A percentile compares a stretch with the other conserved stretches of the same genome.
Conservation (phyloP, 1,284 basidiomycete species). For the Bjerkandera adusta region DNA sequence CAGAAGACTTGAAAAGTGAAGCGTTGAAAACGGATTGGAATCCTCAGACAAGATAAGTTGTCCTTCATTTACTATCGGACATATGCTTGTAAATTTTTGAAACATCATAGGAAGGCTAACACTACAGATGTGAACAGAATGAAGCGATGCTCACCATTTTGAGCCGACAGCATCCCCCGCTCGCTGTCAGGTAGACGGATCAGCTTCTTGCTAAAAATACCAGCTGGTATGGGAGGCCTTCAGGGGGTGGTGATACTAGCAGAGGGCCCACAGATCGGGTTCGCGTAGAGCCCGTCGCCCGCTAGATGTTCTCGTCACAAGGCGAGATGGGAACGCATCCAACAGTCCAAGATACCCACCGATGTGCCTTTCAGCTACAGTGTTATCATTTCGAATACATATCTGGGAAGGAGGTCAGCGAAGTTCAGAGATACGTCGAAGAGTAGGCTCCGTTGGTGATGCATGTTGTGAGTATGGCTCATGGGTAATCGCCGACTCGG, state of each 20-base stretch:
- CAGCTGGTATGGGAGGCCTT: conserved; percentile 21
- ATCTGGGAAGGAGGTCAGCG: neutral
- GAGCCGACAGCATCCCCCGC: too few species aligned
- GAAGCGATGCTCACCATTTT: conserved; percentile 6
- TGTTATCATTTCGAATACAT: neutral
- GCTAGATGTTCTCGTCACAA: conserved; percentile 36
- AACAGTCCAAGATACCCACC: conserved; percentile 8
- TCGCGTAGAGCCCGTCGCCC: conserved; percentile 32
- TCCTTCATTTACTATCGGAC: conserved; percentile 52
- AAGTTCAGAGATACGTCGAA: conserved; percentile 8
- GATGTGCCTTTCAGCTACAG: neutral
- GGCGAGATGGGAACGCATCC: conserved; percentile 12
- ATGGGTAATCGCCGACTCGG: conserved; percentile 67
- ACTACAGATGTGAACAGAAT: conserved; percentile 11
- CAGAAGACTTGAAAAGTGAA: conserved; percentile 11
- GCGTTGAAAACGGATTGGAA: conserved; percentile 17
- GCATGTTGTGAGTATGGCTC: conserved; percentile 76
- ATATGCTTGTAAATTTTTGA: conserved; percentile 53
- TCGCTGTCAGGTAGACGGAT: neutral
- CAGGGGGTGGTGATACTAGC: conserved; percentile 42
- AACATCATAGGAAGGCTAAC: conserved; percentile 38
- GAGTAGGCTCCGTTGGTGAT: conserved; percentile 69
- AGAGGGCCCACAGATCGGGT: conserved; percentile 26
- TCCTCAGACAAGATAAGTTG: conserved; percentile 43
- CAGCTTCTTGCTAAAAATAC: neutral